phyloP scores from a whole-genome alignment of 1,284 basidiomycete genomes.

The Leccinum pallidistipes region DNA sequence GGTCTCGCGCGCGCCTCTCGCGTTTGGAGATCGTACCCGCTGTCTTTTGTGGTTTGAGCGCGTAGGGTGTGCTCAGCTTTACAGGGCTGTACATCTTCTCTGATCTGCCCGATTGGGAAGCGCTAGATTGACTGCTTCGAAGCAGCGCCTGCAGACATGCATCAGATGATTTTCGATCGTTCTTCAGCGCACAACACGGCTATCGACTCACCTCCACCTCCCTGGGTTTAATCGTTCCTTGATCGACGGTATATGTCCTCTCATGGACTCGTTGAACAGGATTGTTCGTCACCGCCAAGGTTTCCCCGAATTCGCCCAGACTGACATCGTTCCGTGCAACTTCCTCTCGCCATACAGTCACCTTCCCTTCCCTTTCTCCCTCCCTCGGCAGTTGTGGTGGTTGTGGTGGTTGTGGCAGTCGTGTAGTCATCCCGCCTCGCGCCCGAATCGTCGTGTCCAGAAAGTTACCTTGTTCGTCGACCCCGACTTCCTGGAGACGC shows the following conservation, averaged over 20 bases:
- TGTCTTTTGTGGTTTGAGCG: conserved; percentile 22
- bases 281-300: conserved; percentile 13
- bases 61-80: conserved; percentile 18
- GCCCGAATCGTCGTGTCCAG: conserved; percentile 15
- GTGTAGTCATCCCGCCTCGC: conserved; percentile 2
- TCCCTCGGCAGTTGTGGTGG: conserved; percentile 3
- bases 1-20: conserved; percentile 20
- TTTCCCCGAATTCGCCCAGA: conserved; percentile 29
- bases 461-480: conserved; percentile 32
- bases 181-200: neutral
- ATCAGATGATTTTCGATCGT: neutral
- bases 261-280: conserved; percentile 14
- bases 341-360: conserved; percentile 54
- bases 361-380: conserved; percentile 40
- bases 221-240: conserved; percentile 17
- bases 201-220: conserved; percentile 25
- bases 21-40: conserved; percentile 17
- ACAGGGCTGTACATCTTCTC: conserved; percentile 26
- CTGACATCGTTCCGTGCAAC: conserved; percentile 40
- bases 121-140: conserved; percentile 20
- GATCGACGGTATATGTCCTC: conserved; percentile 11
- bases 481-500: conserved; percentile 40
- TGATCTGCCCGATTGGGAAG: conserved; percentile 25
- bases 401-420: conserved; percentile 5
- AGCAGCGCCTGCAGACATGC: conserved; percentile 15